Evolutionary conservation across 306 rosid species (phyloP).

Genomic region (Sicyos baderoa): DNA sequence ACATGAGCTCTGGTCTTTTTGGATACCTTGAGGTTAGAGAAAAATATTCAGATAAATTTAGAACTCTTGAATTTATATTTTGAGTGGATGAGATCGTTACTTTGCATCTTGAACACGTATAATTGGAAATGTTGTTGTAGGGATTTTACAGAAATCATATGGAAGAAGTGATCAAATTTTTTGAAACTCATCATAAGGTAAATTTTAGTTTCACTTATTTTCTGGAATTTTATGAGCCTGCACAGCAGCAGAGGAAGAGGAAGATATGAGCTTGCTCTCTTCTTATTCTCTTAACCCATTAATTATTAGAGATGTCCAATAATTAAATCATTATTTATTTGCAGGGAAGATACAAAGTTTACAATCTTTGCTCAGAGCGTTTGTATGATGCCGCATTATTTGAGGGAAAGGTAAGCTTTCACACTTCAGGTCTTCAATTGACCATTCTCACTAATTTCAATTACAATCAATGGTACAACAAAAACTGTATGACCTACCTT

Average conservation of each 20-base stretch:
- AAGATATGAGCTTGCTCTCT: neutral
- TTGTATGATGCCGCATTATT: slow-evolving; percentile 82
- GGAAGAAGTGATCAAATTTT: slow-evolving; percentile 84
- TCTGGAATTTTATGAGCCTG: no score
- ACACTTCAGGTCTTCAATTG: neutral
- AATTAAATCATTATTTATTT: slow-evolving; percentile 21
- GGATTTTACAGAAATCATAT: slow-evolving; percentile 94
- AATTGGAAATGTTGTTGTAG: slow-evolving; percentile 42
- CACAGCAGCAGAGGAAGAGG: no score
- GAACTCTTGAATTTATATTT: slow-evolving; percentile 23
- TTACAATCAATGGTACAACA: neutral
- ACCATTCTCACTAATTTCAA: slow-evolving; percentile 1
- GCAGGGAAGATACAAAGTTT: slow-evolving; percentile 92
- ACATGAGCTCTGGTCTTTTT: slow-evolving; percentile 74
- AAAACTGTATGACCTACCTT: neutral
- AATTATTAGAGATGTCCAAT: slow-evolving; percentile 14
- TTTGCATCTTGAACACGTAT: slow-evolving; percentile 17
- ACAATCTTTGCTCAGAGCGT: slow-evolving; percentile 96
- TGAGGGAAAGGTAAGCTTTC: slow-evolving; percentile 72
- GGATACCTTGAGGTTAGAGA: slow-evolving; percentile 77
- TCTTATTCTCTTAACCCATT: neutral
- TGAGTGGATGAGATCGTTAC: slow-evolving; percentile 17
- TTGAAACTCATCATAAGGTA: slow-evolving; percentile 87
- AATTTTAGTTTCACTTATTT: neutral
- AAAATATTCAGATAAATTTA: slow-evolving; percentile 1